These are phyloP conservation scores for Pythium monospermum DNA, from an alignment of 352 stramenopile genomes.

Conservation along the genomic window DNA sequence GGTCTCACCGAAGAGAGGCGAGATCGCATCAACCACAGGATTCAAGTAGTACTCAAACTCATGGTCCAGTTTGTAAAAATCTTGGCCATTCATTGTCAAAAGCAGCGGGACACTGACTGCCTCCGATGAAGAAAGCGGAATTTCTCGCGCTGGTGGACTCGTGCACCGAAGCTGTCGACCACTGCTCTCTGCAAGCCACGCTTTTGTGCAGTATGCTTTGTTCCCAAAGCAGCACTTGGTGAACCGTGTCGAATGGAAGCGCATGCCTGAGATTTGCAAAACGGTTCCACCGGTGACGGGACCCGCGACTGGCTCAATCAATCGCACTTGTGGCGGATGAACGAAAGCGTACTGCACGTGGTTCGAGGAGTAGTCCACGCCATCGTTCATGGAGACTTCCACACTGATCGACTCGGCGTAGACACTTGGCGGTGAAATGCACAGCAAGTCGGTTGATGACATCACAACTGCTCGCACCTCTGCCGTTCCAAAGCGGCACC, in stretches of 20 bases:
- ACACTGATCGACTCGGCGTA: constrained; percentile 33
- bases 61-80: constrained; percentile 37
- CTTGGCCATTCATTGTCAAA: constrained; percentile 75
- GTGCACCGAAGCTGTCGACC: constrained; percentile 33
- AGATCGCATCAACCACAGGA: constrained; percentile 33
- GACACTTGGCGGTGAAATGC: constrained; percentile 26
- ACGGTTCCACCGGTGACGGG: constrained; percentile 46
- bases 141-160: constrained; percentile 25
- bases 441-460: constrained; percentile 29
- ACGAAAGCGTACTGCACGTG: constrained; percentile 60
- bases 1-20: constrained; percentile 34
- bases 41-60: constrained; percentile 64
- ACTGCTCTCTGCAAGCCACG: constrained; percentile 29
- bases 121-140: constrained; percentile 2
- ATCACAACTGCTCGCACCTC: constrained; percentile 31
- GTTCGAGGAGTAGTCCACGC: constrained; percentile 84
- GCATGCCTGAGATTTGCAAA: constrained; percentile 42
- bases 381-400: constrained; percentile 83
- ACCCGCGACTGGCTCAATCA: constrained; percentile 39
- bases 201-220: constrained; percentile 29
- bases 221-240: constrained; percentile 63
- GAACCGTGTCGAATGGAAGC: constrained; percentile 53
- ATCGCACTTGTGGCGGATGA: constrained; percentile 35
- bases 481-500: constrained; percentile 39
- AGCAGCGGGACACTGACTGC: constrained; percentile 35